These are phyloP conservation scores for Eucalyptus melliodora DNA, from an alignment of 345 rosid species.

Conservation along the genomic window DNA sequence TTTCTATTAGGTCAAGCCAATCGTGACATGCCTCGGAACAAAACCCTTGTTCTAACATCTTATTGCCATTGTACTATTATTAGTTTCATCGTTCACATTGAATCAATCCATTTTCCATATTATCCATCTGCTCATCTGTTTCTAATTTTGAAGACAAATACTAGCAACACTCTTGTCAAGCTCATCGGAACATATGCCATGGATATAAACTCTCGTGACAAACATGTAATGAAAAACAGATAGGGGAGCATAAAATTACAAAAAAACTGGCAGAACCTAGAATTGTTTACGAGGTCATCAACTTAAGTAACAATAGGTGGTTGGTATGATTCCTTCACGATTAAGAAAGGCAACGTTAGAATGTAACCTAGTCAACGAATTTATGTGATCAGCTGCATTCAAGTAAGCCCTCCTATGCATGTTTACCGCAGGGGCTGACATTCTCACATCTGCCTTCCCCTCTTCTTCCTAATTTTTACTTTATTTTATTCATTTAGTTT, in stretches of 20 bases:
- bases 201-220: background rate
- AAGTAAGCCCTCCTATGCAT: background rate
- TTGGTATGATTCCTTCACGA: background rate
- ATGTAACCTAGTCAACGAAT: background rate
- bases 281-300: background rate
- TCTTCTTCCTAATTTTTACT: background rate
- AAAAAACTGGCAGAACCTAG: background rate
- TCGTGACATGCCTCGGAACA: background rate
- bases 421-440: background rate
- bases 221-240: background rate
- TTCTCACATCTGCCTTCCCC: background rate
- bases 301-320: background rate
- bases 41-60: background rate
- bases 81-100: background rate
- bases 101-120: background rate
- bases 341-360: background rate
- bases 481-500: background rate
- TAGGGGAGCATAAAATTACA: background rate
- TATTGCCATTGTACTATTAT: background rate
- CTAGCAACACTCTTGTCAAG: background rate
- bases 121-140: background rate
- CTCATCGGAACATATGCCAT: background rate
- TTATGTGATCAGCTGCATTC: background rate
- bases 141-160: background rate
- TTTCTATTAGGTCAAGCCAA: background rate